Conservation (phyloP, 495 filamentous ascomycete species). For the Chaetomidium leptoderma region DNA sequence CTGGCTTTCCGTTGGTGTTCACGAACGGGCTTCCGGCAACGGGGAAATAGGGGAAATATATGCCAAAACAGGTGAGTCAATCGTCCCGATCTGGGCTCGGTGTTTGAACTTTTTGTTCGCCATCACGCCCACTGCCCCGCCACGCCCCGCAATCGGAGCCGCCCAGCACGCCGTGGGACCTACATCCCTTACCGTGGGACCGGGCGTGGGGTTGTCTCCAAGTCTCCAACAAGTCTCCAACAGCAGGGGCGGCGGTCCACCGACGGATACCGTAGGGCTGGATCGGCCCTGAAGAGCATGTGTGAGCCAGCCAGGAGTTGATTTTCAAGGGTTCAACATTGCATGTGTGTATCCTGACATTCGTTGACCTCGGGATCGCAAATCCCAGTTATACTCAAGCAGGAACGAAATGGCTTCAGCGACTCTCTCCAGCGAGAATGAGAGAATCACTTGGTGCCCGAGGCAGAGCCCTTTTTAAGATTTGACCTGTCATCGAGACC, state of each 20-base stretch:
- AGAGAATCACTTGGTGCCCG: not conserved
- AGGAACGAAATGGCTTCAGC: too few relatives aligned
- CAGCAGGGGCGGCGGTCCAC: conserved; percentile 5
- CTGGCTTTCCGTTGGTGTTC: not conserved
- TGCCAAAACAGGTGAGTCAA: conserved; percentile 19
- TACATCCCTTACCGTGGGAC: too few relatives aligned
- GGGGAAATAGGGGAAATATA: not conserved
- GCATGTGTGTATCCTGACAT: not conserved
- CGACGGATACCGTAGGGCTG: conserved; percentile 14
- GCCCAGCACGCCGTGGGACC: too few relatives aligned
- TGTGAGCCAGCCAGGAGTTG: not conserved
- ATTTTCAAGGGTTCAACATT: not conserved
- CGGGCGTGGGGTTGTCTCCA: conserved; percentile 7
- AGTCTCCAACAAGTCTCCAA: conserved; percentile 2
- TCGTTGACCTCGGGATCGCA: not conserved
- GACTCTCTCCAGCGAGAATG: too few relatives aligned
- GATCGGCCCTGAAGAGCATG: not conserved
- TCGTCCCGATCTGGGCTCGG: not conserved
- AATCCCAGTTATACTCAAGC: too few relatives aligned
- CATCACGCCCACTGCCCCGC: conserved; percentile 10
- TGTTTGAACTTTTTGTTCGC: conserved; percentile 22
- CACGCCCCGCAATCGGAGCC: conserved; percentile 31
- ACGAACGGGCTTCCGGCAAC: not conserved
- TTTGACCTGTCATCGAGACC: not conserved
- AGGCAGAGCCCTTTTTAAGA: not conserved